Conservation (phyloP, 1,139 yeast genomes). For the Blastobotrys arbuscula region DNA sequence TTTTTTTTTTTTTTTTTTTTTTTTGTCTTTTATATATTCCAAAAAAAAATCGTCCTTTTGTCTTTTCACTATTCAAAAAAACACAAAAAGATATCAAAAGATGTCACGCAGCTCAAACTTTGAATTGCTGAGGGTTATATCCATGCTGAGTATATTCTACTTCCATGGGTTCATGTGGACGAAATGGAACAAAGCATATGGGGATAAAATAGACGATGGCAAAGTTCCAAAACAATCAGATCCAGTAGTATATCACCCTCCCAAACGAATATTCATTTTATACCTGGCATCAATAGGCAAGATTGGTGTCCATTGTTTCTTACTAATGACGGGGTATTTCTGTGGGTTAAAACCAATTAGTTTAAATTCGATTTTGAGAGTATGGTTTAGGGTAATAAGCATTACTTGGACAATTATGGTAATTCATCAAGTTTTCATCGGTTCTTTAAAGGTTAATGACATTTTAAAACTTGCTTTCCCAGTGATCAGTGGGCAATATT, state of each 20-base stretch:
- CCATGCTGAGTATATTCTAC: conserved; percentile 15
- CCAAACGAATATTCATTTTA: neutral
- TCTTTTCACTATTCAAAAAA: no score
- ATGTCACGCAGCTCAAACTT: conserved; percentile 13
- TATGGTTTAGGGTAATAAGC: neutral
- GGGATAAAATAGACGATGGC: neutral
- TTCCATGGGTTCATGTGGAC: conserved; percentile 11
- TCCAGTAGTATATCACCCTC: conserved; percentile 5
- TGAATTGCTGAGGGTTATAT: conserved; percentile 13
- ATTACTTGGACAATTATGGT: neutral
- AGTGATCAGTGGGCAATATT: conserved; percentile 1
- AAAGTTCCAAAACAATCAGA: neutral
- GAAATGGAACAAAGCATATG: conserved; percentile 8
- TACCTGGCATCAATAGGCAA: conserved; percentile 5
- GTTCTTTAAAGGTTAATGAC: neutral
- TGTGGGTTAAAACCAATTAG: neutral
- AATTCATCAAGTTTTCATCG: neutral
- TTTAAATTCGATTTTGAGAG: neutral
- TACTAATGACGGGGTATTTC: conserved; percentile 14
- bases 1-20: no score
- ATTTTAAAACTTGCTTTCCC: neutral
- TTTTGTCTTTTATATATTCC: no score
- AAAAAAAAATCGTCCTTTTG: no score
- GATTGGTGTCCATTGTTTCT: conserved; percentile 13
- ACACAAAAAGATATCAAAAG: no score